Evolutionary conservation across 306 rosid species (phyloP), one percentile per base, ranked within the genome.

Genomic region (Alnus glutinosa): DNA sequence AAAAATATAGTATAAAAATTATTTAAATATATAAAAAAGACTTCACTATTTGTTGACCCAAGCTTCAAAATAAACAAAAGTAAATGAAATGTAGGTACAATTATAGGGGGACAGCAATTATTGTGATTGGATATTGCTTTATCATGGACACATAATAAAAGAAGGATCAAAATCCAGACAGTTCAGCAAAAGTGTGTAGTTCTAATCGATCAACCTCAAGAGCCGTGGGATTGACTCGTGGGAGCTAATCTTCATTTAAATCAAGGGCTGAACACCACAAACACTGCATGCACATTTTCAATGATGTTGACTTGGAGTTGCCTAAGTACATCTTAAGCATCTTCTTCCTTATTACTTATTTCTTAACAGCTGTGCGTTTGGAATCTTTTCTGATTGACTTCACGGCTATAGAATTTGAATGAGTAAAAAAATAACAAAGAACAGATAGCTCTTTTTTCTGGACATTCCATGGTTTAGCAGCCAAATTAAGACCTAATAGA

Each of bases 241-340:
- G 11, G 18, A 61, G 7, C 67, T 80, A 44, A 10, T 50, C 44
- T 72, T 64, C 16, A 23, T 7, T 3, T 4, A 39, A 28, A 52
- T 44, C 61, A 18, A 66, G 1, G 54, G 36, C 39, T 64, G 44
- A 79, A 46, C 51, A 18, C 32, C 67, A 9, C 11, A 23, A 18
- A 4, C 0, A 23, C 1, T 48, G 51, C 48, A 44, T 50, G 70
- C 48, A 46, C 3, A 11, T 55, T 28, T 54, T 42, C 4, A 18
- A 66, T 66, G 64, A 73, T 74, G 73, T 64, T 54, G 68, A 74
- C 69, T 34, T 15, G 49, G 52, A 49, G 66, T 36, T 54, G 64
- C 12, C 6, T 16, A 48, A 49, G 30, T 4, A 37, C 7, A 19
- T 42, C 68, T 61, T 2, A 61, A 30, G 68, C 68, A 30, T 18